Percentiles rank a stretch among this genome's conserved stretches.
Conservation (phyloP, 352 stramenopile genomes). For the Saprolegnia diclina region DNA sequence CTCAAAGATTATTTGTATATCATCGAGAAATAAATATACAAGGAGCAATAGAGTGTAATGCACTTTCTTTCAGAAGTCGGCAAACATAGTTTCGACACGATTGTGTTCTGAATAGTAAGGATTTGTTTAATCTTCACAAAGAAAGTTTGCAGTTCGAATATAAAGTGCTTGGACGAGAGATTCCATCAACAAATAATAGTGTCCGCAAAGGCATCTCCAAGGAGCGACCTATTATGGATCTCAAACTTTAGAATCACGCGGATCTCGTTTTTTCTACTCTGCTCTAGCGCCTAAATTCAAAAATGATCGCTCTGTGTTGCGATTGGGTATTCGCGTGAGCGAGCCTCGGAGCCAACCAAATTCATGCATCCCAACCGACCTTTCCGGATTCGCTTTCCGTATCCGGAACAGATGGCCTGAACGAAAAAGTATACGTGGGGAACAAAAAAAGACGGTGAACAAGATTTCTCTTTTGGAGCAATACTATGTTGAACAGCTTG, state of each 20-base stretch:
- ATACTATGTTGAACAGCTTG: too few relatives aligned
- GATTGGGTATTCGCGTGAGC: neutral
- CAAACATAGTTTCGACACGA: slow-evolving; percentile 28
- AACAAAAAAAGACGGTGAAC: neutral
- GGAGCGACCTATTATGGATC: slow-evolving; percentile 22
- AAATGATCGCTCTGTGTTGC: neutral
- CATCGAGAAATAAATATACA: slow-evolving; percentile 18
- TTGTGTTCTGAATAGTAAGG: slow-evolving; percentile 29
- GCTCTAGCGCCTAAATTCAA: neutral
- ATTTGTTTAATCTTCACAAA: slow-evolving; percentile 30
- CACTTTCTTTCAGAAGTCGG: slow-evolving; percentile 28
- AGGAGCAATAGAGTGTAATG: too few relatives aligned
- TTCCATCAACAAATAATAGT: slow-evolving; percentile 26
- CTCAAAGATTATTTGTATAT: slow-evolving; percentile 30
- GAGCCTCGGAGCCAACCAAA: neutral
- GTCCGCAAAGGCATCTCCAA: slow-evolving; percentile 19
- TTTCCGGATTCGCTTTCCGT: neutral
- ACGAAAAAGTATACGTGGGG: neutral
- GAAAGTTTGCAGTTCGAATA: neutral
- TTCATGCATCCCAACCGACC: neutral
- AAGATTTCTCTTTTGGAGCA: neutral
- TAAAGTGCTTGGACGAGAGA: neutral
- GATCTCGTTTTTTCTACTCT: neutral
- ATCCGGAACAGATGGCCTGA: neutral
- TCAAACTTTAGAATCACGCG: slow-evolving; percentile 29